A percentile compares a stretch with the other conserved stretches of the same genome.
phyloP scores from a whole-genome alignment of 768 basidiomycete genomes.

The Phylloporus scabripes region DNA sequence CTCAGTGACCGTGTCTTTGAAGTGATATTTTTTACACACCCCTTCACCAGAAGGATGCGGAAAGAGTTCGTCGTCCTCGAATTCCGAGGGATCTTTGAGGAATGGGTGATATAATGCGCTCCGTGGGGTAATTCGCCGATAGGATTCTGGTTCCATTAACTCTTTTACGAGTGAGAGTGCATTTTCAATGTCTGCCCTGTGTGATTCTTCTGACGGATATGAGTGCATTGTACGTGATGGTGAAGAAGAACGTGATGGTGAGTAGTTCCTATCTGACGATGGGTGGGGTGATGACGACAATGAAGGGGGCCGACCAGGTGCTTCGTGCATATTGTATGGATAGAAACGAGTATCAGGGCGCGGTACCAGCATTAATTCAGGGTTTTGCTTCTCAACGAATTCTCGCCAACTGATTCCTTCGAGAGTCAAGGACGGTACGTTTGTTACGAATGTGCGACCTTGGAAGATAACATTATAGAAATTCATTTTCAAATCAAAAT shows the following conservation, averaged over 20 bases:
- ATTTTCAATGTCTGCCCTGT: constrained; percentile 50
- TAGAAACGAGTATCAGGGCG: constrained; percentile 49
- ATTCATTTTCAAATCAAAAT: background rate
- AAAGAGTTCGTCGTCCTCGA: constrained; percentile 58
- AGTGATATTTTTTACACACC: constrained; percentile 58
- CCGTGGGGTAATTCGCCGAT: constrained; percentile 69
- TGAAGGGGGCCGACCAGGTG: constrained; percentile 22
- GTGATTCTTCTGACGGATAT: constrained; percentile 34
- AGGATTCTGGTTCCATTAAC: constrained; percentile 72
- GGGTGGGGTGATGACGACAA: constrained; percentile 31
- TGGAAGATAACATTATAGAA: constrained; percentile 5
- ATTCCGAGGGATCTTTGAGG: constrained; percentile 44
- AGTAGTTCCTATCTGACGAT: constrained; percentile 17
- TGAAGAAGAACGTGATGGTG: constrained; percentile 20
- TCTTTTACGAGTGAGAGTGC: constrained; percentile 74
- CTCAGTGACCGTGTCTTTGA: constrained; percentile 53
- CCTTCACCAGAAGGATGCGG: constrained; percentile 69
- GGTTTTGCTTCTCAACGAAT: constrained; percentile 77
- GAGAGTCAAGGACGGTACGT: constrained; percentile 70
- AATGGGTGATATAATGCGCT: constrained; percentile 78
- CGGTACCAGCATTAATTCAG: constrained; percentile 50
- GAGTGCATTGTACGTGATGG: constrained; percentile 11
- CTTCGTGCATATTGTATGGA: constrained; percentile 40
- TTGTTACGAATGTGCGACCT: constrained; percentile 91
- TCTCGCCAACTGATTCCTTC: constrained; percentile 66